Base-by-base conservation (phyloP, 768 basidiomycete genomes). In the Polyporus arcularius region DNA sequence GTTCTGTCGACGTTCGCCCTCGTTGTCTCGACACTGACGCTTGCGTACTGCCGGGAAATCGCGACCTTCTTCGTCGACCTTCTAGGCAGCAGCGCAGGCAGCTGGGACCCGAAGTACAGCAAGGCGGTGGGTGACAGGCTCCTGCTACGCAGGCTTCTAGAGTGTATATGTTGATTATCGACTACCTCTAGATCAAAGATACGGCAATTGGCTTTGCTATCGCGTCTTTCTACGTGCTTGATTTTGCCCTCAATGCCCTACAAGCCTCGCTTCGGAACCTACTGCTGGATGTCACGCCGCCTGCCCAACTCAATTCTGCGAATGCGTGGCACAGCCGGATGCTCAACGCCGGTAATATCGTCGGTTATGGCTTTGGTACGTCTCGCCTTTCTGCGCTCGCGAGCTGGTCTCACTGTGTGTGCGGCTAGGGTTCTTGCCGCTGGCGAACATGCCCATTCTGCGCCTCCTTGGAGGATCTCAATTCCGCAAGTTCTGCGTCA, bases 271-370 rank as follows among this genome's bases (percentile, higher is more conserved):
- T 98, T 38, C 81, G 95, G 52, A 97, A 97, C 73, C 85, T 99
- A n/a, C 80, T 98, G 12, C 81, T 99, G 60, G 97, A 99, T 71
- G 77, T 96, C 53, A 85, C 93, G 0, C 96, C 97, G 6, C 84
- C 92, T 14, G 84, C 88, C 62, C 96, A 98, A 72, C 84, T 98
- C 12, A 94, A 89, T 57, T 82, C 87, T n/a, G 94, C 90, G 4
- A 99, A 98, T 76, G 97, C 97, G 38, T 99, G 96, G 95, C 95
- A 98, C 60, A 91, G 96, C 48, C 82, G 94, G 62, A 97, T 98
- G 91, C 89, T 87, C 46, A 94, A 98, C 71, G 87, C 94, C n/a
- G 97, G 95, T 21, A 98, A 97, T 71, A 96, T 98, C 51, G 73
- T 98, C 64, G 97, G 97, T 9, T 98, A 88, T 76, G 92, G 92